Percentiles rank a stretch among this genome's conserved stretches.
Evolutionary conservation across 176 grass and related monocot species (phyloP).

Genomic region (Phragmites australis): DNA sequence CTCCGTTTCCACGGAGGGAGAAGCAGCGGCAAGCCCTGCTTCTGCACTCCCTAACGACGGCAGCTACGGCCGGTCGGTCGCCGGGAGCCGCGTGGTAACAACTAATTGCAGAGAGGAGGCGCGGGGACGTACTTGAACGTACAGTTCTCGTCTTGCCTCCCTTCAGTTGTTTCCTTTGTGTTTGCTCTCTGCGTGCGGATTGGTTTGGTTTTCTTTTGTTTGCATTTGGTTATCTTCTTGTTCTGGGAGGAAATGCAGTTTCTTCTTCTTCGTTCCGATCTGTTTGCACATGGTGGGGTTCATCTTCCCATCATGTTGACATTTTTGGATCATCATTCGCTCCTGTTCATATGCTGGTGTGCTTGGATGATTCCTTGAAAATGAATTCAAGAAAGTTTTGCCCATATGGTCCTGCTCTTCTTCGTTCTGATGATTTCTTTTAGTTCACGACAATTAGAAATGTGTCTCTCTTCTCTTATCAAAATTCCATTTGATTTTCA

Average conservation of each 20-base stretch:
- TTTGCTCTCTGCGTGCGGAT: neutral
- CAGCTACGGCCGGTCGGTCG: neutral
- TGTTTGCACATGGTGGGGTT: conserved; percentile 48
- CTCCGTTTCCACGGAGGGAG: neutral
- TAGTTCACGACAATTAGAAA: neutral
- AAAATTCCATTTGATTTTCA: neutral
- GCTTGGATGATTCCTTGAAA: neutral
- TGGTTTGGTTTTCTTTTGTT: neutral
- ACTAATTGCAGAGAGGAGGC: neutral
- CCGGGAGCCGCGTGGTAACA: neutral
- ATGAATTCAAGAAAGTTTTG: conserved; percentile 9
- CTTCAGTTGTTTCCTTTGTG: neutral
- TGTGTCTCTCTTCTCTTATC: neutral
- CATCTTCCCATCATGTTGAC: neutral
- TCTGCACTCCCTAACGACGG: neutral
- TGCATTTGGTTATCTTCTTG: neutral
- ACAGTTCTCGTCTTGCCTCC: neutral
- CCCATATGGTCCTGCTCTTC: neutral
- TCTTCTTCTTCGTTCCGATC: conserved; percentile 33
- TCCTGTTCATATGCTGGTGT: conserved; percentile 6
- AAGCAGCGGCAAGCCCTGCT: neutral
- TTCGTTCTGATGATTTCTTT: neutral
- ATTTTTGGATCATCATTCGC: conserved; percentile 22
- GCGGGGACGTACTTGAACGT: neutral
- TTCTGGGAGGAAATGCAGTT: conserved; percentile 4